A percentile compares a stretch with the other conserved stretches of the same genome.
These are phyloP conservation scores for Alternaria ethzedia DNA, from an alignment of 2,329 filamentous ascomycete species.

Conservation along the genomic window DNA sequence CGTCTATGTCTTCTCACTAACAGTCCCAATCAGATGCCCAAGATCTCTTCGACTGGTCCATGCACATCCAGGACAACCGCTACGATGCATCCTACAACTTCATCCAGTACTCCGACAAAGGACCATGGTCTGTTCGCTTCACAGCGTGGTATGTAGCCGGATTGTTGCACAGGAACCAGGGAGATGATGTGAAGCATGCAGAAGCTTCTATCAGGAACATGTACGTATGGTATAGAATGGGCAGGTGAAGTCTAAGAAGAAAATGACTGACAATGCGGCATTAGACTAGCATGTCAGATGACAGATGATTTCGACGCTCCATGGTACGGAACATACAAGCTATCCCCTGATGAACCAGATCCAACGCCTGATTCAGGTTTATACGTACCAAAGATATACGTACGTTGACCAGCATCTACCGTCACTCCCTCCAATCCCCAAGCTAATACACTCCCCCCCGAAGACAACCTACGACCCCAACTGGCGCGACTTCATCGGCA, in stretches of 20 bases:
- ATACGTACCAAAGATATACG: constrained; percentile 39
- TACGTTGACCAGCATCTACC: neutral
- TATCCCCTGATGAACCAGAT: constrained; percentile 51
- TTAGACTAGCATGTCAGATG: constrained; percentile 38
- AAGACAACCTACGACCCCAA: constrained; percentile 34
- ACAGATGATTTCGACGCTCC: constrained; percentile 48
- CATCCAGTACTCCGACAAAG: constrained; percentile 52
- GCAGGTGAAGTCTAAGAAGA: no score
- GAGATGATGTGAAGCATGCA: constrained; percentile 46
- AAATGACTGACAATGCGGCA: neutral
- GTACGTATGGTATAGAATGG: no score
- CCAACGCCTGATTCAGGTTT: constrained; percentile 37
- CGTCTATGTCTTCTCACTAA: neutral
- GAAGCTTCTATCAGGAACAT: constrained; percentile 47
- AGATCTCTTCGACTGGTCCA: constrained; percentile 23
- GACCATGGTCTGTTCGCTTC: constrained; percentile 53
- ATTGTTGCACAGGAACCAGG: constrained; percentile 46
- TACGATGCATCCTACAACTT: constrained; percentile 54
- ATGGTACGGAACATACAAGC: constrained; percentile 53
- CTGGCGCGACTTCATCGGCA: constrained; percentile 50
- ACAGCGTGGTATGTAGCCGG: constrained; percentile 54
- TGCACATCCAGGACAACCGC: constrained; percentile 40
- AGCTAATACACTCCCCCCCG: neutral
- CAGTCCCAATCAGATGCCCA: constrained; percentile 3
- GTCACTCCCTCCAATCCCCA: neutral